phyloP scores from a whole-genome alignment of 257 asterid species.

The Scutellaria barbata region DNA sequence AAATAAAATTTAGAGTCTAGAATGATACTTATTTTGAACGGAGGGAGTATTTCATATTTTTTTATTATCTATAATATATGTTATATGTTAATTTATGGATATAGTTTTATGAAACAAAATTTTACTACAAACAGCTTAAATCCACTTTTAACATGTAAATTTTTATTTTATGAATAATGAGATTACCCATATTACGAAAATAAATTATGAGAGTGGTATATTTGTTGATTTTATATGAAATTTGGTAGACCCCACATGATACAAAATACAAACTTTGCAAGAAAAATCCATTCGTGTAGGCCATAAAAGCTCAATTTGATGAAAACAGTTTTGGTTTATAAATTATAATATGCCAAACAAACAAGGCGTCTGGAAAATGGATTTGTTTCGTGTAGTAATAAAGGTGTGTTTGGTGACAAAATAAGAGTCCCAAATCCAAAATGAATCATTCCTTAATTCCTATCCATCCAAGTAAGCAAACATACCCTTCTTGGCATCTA shows the following conservation, averaged over 20 bases:
- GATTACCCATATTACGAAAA: too few species aligned
- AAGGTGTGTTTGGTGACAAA: conserved; percentile 43
- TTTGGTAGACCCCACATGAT: conserved; percentile 8
- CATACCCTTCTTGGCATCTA: conserved; percentile 12
- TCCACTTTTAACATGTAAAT: too few species aligned
- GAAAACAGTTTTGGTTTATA: conserved; percentile 10
- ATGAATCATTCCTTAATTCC: conserved; percentile 24
- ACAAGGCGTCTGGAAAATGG: background rate
- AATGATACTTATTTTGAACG: too few species aligned
- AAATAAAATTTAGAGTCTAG: too few species aligned
- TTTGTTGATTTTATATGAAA: background rate
- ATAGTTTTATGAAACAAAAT: too few species aligned
- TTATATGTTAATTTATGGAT: too few species aligned
- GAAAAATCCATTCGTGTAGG: conserved; percentile 18
- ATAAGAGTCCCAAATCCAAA: conserved; percentile 44
- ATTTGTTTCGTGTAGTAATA: background rate
- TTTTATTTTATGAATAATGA: too few species aligned
- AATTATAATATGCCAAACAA: conserved; percentile 22
- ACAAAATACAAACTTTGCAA: conserved; percentile 4
- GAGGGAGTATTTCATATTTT: too few species aligned
- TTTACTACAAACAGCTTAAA: too few species aligned
- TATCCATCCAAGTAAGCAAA: conserved; percentile 51
- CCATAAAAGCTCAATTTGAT: conserved; percentile 21
- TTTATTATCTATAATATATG: too few species aligned
- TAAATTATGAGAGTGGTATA: too few species aligned